Evolutionary conservation across 1,284 basidiomycete species (phyloP).

Genomic region (Earliella scabrosa): DNA sequence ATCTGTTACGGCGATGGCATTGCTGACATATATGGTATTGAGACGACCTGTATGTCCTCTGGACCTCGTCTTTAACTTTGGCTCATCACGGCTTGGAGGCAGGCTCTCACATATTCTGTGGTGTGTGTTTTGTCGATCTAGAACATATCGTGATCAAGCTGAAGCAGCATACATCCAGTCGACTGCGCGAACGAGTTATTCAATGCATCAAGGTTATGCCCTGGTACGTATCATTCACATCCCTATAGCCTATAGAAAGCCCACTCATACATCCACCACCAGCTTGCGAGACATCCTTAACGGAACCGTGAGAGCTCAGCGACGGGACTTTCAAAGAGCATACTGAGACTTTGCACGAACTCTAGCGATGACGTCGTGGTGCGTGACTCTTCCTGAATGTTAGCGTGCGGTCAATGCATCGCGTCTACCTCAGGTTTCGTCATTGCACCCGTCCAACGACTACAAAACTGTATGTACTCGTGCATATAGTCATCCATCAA

Average conservation of each 20-base stretch:
- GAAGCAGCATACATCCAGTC: constrained; percentile 46
- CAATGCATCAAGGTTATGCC: constrained; percentile 74
- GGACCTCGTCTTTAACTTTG: neutral
- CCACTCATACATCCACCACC: constrained; percentile 13
- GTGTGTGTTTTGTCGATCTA: constrained; percentile 43
- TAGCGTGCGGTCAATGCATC: no score
- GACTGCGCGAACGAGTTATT: constrained; percentile 86
- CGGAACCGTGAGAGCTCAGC: constrained; percentile 64
- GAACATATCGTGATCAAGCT: neutral
- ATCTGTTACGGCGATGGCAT: neutral
- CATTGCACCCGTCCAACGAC: constrained; percentile 81
- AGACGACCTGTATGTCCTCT: constrained; percentile 40
- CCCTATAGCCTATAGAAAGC: neutral
- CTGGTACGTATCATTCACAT: constrained; percentile 47
- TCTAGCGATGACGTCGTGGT: constrained; percentile 83
- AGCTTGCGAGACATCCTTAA: constrained; percentile 81
- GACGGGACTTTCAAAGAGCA: neutral
- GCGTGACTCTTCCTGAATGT: constrained; percentile 19
- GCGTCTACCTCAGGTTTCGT: constrained; percentile 65
- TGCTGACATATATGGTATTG: neutral
- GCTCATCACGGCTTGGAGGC: constrained; percentile 1
- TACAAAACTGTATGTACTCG: constrained; percentile 72
- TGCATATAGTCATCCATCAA: constrained; percentile 18
- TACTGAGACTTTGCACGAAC: neutral
- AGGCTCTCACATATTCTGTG: constrained; percentile 86